These are phyloP conservation scores for Saccharomycopsis phalli DNA, from an alignment of 1,139 yeast genomes.

Conservation along the genomic window DNA sequence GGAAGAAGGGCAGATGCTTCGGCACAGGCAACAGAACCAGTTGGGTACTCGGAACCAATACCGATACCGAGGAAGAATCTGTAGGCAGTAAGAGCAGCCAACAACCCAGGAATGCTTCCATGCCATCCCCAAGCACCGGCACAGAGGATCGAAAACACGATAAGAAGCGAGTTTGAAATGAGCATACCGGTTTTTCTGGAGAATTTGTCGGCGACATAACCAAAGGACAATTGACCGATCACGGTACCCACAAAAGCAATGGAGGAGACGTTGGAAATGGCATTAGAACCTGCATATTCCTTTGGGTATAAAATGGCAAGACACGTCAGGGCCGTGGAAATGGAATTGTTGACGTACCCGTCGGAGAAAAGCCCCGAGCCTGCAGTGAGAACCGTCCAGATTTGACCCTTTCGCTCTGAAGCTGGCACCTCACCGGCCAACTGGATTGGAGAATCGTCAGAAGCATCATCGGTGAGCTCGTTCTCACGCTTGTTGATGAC, in stretches of 20 bases:
- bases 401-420: conserved; percentile 20
- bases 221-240: conserved; percentile 76
- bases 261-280: conserved; percentile 73
- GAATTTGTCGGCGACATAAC: conserved; percentile 67
- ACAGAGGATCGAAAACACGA: conserved; percentile 65
- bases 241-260: conserved; percentile 90
- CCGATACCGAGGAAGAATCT: conserved; percentile 84
- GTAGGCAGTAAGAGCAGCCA: conserved; percentile 74
- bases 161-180: conserved; percentile 60
- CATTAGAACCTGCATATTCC: conserved; percentile 51
- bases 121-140: conserved; percentile 84
- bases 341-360: conserved; percentile 82
- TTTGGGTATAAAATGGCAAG: conserved; percentile 54
- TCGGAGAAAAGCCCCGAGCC: conserved; percentile 91
- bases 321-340: conserved; percentile 67
- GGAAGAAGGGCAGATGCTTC: conserved; percentile 80
- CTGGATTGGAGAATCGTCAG: conserved; percentile 14
- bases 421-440: conserved; percentile 20
- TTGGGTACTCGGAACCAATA: conserved; percentile 86
- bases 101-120: conserved; percentile 56
- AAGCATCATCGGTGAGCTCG: conserved; percentile 13
- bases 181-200: conserved; percentile 80
- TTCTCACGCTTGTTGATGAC: conserved; percentile 18
- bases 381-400: conserved; percentile 74
- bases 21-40: conserved; percentile 89